Percentiles rank a stretch among this genome's conserved stretches.
phyloP scores from a whole-genome alignment of 2,329 filamentous ascomycete genomes.

The Didymella sp. region DNA sequence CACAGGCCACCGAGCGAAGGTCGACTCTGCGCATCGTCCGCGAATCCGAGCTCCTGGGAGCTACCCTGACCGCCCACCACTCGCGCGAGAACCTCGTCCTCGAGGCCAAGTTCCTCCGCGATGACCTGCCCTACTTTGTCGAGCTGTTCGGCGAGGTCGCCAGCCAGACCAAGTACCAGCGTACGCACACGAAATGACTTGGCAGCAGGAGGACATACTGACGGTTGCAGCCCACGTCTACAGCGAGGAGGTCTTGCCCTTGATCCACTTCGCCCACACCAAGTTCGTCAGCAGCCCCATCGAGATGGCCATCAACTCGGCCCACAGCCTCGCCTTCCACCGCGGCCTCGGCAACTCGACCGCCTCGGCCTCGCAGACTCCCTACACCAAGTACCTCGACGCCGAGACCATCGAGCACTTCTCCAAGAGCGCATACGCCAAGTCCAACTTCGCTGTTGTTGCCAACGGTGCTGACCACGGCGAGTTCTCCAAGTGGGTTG shows the following conservation, averaged over 20 bases:
- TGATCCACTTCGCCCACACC: slow-evolving; percentile 80
- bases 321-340: slow-evolving; percentile 89
- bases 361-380: slow-evolving; percentile 73
- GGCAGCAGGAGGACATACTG: background rate
- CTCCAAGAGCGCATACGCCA: slow-evolving; percentile 80
- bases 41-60: slow-evolving; percentile 94
- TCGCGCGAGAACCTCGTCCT: slow-evolving; percentile 92
- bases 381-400: slow-evolving; percentile 80
- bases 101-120: slow-evolving; percentile 91
- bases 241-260: slow-evolving; percentile 81
- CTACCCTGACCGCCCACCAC: slow-evolving; percentile 85
- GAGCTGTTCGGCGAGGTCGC: slow-evolving; percentile 94
- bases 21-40: slow-evolving; percentile 91
- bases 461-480: slow-evolving; percentile 82
- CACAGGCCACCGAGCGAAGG: slow-evolving; percentile 81
- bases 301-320: slow-evolving; percentile 82
- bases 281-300: slow-evolving; percentile 67
- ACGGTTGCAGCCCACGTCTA: slow-evolving; percentile 77
- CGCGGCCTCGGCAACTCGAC: slow-evolving; percentile 83
- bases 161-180: slow-evolving; percentile 82
- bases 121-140: slow-evolving; percentile 96
- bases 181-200: slow-evolving; percentile 48
- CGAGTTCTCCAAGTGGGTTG: slow-evolving; percentile 86
- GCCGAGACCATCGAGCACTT: slow-evolving; percentile 77
- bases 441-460: slow-evolving; percentile 89